Conservation (phyloP, 306 rosid genomes). For the Mimosa bimucronata region DNA sequence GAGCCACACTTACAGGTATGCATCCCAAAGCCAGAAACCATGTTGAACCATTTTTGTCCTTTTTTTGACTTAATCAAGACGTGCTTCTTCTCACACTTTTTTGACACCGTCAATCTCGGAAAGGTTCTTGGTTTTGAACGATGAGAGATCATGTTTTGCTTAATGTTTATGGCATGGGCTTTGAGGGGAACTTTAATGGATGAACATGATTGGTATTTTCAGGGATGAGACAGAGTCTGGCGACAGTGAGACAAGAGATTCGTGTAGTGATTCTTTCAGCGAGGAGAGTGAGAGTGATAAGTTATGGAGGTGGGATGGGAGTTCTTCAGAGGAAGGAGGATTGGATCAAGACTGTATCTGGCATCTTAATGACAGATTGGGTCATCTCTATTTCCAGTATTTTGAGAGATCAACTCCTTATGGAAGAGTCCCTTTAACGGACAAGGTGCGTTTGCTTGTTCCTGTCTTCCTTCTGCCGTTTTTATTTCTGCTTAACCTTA, state of each 20-base stretch:
- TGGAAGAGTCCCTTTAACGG: conserved; percentile 93
- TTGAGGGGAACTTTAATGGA: too few relatives aligned
- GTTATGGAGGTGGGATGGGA: conserved; percentile 85
- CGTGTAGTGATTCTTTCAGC: conserved; percentile 71
- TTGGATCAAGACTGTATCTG: conserved; percentile 63
- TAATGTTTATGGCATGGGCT: conserved; percentile 15
- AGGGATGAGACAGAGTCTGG: conserved; percentile 87
- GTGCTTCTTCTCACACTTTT: background rate
- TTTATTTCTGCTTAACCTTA: background rate
- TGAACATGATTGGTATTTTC: conserved; percentile 32
- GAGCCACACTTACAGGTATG: conserved; percentile 71
- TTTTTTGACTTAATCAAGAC: conserved; percentile 16
- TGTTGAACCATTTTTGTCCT: conserved; percentile 1
- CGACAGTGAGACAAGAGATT: conserved; percentile 80
- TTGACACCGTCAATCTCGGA: background rate
- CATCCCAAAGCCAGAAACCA: background rate
- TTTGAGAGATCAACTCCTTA: conserved; percentile 95
- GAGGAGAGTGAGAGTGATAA: conserved; percentile 87
- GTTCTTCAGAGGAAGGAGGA: conserved; percentile 86
- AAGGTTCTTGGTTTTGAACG: background rate
- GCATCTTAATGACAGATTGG: conserved; percentile 71
- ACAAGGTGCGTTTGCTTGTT: conserved; percentile 61
- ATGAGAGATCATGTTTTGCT: background rate
- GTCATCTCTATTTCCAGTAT: conserved; percentile 71
- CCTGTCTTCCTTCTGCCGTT: background rate